Evolutionary conservation across 2,329 filamentous ascomycete species (phyloP), one percentile per base, ranked within the genome.

Genomic region (Ceratocystis colombiana): DNA sequence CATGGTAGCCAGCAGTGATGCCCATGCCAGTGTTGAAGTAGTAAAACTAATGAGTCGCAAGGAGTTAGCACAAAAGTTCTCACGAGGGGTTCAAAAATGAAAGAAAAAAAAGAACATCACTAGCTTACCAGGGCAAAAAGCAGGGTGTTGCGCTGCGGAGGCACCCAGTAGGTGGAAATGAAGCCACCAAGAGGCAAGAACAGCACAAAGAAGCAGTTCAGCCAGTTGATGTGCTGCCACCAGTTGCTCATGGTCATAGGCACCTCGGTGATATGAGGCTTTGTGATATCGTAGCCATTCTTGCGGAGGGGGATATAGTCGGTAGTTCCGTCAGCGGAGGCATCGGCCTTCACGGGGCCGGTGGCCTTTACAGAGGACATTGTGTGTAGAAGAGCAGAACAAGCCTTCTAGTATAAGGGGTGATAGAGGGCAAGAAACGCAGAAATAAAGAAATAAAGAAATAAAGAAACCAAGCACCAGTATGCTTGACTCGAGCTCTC

Each of bases 171-270:
- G 64, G 90, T 82, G 65, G 84, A 82, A 71, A 94, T 76, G 73
- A 88, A 82, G 69, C 91, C 91, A 67, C 83, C 79, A 61, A 92
- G 69, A 53, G 92, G 91, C 59, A 96, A 82, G 71, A 88, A 80
- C 70, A 95, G 76, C 74, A 96, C 93, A 75, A 96, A 83, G 69
- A 81, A 82, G 69, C 89, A 86, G 76, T 96, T 96, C 71, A 96
- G 82, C 90, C 91, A 96, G 82, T 96, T 91, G 80, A 96, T 83
- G 74, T 96, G 91, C 79, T 92, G 88, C 78, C 91, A 86, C 89
- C 89, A 94, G 80, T 96, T 96, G 72, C 81, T 79, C 76, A 80
- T 82, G 68, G 89, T 96, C 71, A 95, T 87, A 67, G 88, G 88
- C 69, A 84, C 84, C 70, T 95, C 90, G 70, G 89, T 85, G 77